Percentiles rank a stretch among this genome's conserved stretches.
phyloP scores from a whole-genome alignment of 2,329 filamentous ascomycete species.

The Fusarium hostae region DNA sequence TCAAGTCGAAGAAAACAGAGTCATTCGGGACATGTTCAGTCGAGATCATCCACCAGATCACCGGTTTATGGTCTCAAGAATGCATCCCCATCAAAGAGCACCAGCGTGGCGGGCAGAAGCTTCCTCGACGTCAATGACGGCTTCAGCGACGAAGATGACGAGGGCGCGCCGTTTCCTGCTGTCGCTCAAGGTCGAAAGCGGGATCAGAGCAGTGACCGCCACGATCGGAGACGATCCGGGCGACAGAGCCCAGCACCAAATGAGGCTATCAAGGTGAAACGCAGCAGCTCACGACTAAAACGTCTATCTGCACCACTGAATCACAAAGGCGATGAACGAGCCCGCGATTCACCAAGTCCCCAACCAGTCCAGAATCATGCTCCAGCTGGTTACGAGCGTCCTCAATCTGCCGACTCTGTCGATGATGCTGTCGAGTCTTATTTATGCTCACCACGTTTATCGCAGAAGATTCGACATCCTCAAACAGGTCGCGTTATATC shows the following conservation, averaged over 20 bases:
- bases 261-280: conserved; percentile 60
- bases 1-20: conserved; percentile 31
- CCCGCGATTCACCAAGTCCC: conserved; percentile 41
- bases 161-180: conserved; percentile 76
- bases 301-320: conserved; percentile 63
- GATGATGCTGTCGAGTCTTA: conserved; percentile 90
- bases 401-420: conserved; percentile 84
- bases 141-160: conserved; percentile 57
- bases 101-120: conserved; percentile 33
- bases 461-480: conserved; percentile 87
- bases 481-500: conserved; percentile 89
- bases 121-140: conserved; percentile 48
- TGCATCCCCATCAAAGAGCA: conserved; percentile 27
- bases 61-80: conserved; percentile 41
- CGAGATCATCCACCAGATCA: conserved; percentile 24
- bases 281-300: conserved; percentile 68
- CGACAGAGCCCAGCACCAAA: conserved; percentile 60
- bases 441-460: conserved; percentile 82
- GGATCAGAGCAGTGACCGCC: conserved; percentile 59
- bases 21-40: conserved; percentile 21
- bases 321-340: conserved; percentile 53
- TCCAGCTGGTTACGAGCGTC: conserved; percentile 74
- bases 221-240: conserved; percentile 58
- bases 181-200: conserved; percentile 70
- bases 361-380: conserved; percentile 46